Base-by-base conservation (phyloP, 345 rosid species). In the Arabis alpina region DNA sequence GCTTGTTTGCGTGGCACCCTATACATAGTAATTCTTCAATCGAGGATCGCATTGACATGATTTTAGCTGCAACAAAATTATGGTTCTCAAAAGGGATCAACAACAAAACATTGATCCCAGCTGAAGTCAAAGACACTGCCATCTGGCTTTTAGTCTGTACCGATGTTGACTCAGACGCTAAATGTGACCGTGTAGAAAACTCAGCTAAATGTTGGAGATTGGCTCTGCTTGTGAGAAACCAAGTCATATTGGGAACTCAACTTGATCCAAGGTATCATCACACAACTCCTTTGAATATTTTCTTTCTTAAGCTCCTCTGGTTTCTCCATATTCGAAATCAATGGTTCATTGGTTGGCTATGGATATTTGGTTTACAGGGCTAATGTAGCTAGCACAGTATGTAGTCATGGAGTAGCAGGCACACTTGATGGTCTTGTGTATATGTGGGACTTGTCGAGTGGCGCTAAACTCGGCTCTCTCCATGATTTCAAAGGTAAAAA, bases 91-190 rank as follows among this genome's bases (percentile, higher is more conserved):
- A 84, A 58, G 72, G 75, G 30, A 51, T 60, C n/a, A 72, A 62
- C 66, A 78, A 73, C 63, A 39, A 73, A 70, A 69, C 77, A 56
- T 77, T 66, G 71, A 76, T 77, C 64, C 85, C 73, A 51, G 52
- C 76, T 34, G 85, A 81, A 25, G 86, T 72, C 34, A 88, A 83
- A 73, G 90, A 89, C 75, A 61, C 73, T 48, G 92, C 85, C 28
- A 54, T 91, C 70, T 91, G 96, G 94, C 78, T 89, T 78, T 81
- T 93, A 82, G 81, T 87, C 71, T 81, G 79, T 23, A 82, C 87
- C 14, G 77, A 44, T 16, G 45, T 76, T 40, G 79, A 80, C 72
- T 42, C 79, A 60, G 85, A 78, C 14, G 58, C 39, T 73, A 80
- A 64, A 58, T 64, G 74, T 41, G 68, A 77, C 48, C 12, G n/a